Conservation (phyloP, 139 green algal species). For the Micractinium conductrix region DNA sequence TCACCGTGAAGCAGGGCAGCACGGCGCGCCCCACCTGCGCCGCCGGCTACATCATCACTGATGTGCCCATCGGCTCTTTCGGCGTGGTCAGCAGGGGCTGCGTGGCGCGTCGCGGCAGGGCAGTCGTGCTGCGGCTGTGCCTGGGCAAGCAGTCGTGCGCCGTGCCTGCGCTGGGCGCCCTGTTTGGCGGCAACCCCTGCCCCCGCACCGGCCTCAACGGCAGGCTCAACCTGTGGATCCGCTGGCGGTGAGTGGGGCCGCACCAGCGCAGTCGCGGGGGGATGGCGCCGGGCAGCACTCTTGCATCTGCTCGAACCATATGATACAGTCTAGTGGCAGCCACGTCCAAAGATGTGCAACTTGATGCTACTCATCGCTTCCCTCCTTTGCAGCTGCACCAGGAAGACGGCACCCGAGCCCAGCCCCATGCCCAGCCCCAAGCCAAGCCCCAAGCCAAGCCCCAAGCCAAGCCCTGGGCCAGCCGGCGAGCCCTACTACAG, state of each 20-base stretch:
- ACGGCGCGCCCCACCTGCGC: neutral
- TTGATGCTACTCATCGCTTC: neutral
- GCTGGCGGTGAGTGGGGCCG: neutral
- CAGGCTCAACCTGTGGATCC: neutral
- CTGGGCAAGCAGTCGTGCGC: neutral
- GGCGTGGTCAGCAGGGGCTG: neutral
- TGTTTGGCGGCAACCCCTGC: conserved; percentile 1
- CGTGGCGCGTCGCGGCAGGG: neutral
- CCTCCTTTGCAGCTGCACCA: neutral
- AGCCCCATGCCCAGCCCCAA: neutral
- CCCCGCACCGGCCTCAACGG: no score
- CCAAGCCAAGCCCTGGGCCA: neutral
- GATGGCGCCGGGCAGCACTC: no score
- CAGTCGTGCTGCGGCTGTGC: neutral
- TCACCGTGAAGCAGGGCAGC: neutral
- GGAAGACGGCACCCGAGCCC: neutral
- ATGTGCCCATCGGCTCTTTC: neutral
- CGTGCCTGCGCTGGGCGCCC: neutral
- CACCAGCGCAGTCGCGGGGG: no score
- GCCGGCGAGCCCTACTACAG: neutral
- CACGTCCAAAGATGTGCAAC: no score
- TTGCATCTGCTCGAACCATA: no score
- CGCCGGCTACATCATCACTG: neutral
- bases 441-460: neutral
- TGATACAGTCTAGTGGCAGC: no score